Conservation (phyloP, 768 basidiomycete species). For the Phaeotremella fagi region DNA sequence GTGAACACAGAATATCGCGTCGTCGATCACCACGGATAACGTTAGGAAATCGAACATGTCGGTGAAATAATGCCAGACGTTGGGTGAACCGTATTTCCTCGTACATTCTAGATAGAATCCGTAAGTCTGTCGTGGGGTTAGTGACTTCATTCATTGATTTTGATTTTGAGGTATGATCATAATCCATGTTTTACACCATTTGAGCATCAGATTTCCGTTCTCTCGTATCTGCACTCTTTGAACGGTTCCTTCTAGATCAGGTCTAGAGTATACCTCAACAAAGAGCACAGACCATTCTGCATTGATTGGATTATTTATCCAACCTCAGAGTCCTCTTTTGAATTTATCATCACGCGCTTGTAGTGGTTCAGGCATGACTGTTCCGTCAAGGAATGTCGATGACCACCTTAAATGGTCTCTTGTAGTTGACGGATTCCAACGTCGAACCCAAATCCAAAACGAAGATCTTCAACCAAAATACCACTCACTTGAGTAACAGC, state of each 20-base stretch:
- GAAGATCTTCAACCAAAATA: constrained; percentile 1
- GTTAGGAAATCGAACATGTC: constrained; percentile 99
- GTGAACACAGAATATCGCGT: constrained; percentile 98
- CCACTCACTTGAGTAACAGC: constrained; percentile 90
- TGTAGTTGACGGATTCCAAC: too few species aligned
- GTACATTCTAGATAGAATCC: constrained; percentile 99
- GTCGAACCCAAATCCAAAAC: too few species aligned
- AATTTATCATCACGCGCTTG: constrained; percentile 31
- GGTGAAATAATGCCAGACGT: constrained; percentile 98
- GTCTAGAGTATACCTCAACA: constrained; percentile 36
- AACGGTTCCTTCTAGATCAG: constrained; percentile 36
- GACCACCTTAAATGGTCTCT: too few species aligned
- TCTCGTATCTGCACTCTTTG: constrained; percentile 23
- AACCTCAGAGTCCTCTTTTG: constrained; percentile 45
- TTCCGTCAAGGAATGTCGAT: not conserved
- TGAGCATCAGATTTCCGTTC: constrained; percentile 44
- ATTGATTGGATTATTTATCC: not conserved
- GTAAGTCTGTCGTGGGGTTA: constrained; percentile 65
- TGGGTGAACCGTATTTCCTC: constrained; percentile 89
- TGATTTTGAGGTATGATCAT: too few species aligned
- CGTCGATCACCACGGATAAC: constrained; percentile 94
- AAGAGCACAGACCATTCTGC: constrained; percentile 15
- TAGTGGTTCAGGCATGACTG: not conserved
- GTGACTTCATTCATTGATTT: not conserved
- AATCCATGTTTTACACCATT: not conserved